phyloP scores from a whole-genome alignment of 2,329 filamentous ascomycete species.

The Xylaria sp. region DNA sequence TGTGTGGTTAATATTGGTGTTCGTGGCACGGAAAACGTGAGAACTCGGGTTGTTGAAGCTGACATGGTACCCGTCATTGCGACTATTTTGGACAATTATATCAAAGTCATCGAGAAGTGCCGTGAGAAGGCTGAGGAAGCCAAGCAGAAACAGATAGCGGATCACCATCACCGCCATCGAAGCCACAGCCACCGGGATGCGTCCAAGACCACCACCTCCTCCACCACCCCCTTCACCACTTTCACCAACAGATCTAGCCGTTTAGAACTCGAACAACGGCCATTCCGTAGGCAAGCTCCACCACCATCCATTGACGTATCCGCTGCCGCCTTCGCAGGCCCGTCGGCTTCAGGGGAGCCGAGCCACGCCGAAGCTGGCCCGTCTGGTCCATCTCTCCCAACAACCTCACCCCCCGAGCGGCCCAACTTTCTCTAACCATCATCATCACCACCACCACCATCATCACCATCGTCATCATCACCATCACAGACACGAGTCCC shows the following conservation, averaged over 20 bases:
- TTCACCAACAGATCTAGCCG: conserved; percentile 60
- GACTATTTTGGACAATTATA: conserved; percentile 97
- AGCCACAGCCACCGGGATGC: conserved; percentile 55
- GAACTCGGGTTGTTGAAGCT: conserved; percentile 94
- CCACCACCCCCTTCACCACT: conserved; percentile 58
- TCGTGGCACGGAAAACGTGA: conserved; percentile 89
- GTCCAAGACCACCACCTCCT: conserved; percentile 56
- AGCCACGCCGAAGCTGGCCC: conserved; percentile 61
- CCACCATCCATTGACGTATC: conserved; percentile 85
- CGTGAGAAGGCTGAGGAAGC: conserved; percentile 84
- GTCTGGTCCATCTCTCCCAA: conserved; percentile 63
- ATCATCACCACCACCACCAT: conserved; percentile 59
- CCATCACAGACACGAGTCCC: conserved; percentile 56
- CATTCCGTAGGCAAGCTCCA: conserved; percentile 77
- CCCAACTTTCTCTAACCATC: conserved; percentile 62
- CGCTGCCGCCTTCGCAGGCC: conserved; percentile 53
- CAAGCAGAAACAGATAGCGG: conserved; percentile 70
- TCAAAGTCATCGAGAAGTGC: conserved; percentile 92
- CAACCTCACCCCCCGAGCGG: conserved; percentile 74
- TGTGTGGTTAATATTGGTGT: conserved; percentile 99
- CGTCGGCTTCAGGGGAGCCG: conserved; percentile 50
- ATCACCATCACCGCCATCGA: conserved; percentile 58
- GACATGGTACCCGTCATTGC: conserved; percentile 99
- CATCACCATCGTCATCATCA: conserved; percentile 52
- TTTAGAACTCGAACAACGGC: conserved; percentile 63